phyloP scores from a whole-genome alignment of 2,329 filamentous ascomycete species.

The Fusarium secorum region DNA sequence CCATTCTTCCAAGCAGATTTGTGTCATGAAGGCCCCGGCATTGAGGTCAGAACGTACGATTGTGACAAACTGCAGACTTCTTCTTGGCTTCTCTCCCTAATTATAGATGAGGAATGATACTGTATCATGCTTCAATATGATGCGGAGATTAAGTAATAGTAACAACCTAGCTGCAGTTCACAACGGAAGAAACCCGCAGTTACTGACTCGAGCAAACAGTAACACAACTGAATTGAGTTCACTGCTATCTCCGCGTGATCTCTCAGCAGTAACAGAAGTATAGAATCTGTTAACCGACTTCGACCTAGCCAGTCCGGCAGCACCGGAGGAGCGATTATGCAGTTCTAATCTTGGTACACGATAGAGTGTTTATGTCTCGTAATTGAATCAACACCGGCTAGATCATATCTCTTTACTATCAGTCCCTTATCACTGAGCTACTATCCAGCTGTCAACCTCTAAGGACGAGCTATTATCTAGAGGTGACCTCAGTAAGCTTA shows the following conservation, averaged over 20 bases:
- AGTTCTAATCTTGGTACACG: not conserved
- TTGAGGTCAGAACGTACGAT: not conserved
- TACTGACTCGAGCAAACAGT: not conserved
- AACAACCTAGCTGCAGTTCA: too few relatives aligned
- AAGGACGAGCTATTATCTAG: fast-evolving
- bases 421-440: not conserved
- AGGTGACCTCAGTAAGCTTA: not conserved
- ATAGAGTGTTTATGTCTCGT: not conserved
- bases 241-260: not conserved
- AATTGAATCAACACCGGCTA: not conserved
- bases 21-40: too few relatives aligned
- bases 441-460: not conserved
- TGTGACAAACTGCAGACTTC: not conserved
- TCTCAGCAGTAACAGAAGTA: not conserved
- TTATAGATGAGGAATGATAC: not conserved
- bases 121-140: not conserved
- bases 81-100: too few relatives aligned
- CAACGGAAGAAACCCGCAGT: fast-evolving
- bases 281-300: not conserved
- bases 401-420: not conserved
- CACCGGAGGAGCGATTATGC: not conserved
- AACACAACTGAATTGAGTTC: not conserved
- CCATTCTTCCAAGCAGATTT: too few relatives aligned
- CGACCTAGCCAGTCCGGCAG: not conserved
- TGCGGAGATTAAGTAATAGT: not conserved